Percentiles rank a stretch among this genome's conserved stretches.
phyloP scores from a whole-genome alignment of 1,284 basidiomycete species.

The Vanrija humicola region DNA sequence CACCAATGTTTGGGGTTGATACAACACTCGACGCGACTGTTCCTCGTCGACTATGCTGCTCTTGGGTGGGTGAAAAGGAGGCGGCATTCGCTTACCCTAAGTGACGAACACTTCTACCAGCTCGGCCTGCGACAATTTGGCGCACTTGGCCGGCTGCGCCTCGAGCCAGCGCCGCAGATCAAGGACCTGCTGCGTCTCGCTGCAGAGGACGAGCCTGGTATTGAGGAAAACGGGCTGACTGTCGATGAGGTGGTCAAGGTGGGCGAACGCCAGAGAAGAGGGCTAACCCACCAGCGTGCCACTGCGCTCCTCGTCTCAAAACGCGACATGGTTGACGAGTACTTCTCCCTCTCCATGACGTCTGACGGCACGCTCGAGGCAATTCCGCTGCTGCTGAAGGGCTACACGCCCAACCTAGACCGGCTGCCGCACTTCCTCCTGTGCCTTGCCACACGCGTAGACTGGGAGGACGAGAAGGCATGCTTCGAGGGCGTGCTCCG shows the following conservation, averaged over 20 bases:
- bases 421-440: conserved; percentile 79
- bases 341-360: conserved; percentile 75
- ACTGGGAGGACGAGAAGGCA: conserved; percentile 77
- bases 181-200: conserved; percentile 71
- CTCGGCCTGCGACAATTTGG: conserved; percentile 90
- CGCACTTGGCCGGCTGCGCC: conserved; percentile 65
- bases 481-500: conserved; percentile 83
- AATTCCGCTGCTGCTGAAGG: conserved; percentile 75
- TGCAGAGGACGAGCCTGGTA: conserved; percentile 62
- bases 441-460: conserved; percentile 78
- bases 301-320: conserved; percentile 48
- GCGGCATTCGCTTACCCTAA: conserved; percentile 40
- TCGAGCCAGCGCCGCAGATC: conserved; percentile 77
- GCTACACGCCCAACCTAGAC: conserved; percentile 80
- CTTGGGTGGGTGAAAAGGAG: conserved; percentile 60
- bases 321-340: conserved; percentile 85
- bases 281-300: conserved; percentile 10
- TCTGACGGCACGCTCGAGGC: conserved; percentile 63
- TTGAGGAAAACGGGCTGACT: conserved; percentile 38
- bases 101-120: conserved; percentile 94
- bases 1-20: conserved; percentile 70
- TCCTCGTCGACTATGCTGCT: conserved; percentile 78
- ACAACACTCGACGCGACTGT: conserved; percentile 83
- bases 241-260: conserved; percentile 65
- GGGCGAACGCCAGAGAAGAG: conserved; percentile 27